These are phyloP conservation scores for Hortiboletus campestris DNA, from an alignment of 768 basidiomycete genomes.

Conservation along the genomic window DNA sequence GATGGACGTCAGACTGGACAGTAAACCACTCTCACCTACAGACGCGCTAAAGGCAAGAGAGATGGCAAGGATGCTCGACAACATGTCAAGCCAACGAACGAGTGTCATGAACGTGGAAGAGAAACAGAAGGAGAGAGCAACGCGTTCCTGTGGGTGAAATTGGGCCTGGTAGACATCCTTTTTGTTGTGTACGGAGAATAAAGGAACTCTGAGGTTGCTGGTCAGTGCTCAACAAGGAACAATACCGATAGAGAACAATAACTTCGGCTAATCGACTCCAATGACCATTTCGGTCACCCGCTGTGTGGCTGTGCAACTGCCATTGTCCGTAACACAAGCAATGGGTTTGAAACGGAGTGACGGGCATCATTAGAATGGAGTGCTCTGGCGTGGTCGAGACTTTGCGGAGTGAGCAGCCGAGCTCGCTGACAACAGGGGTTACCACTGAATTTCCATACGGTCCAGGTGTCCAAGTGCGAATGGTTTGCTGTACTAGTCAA, in stretches of 20 bases:
- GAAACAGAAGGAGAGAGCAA: slow-evolving; percentile 21
- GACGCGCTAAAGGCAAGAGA: slow-evolving; percentile 38
- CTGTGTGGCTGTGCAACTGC: slow-evolving; percentile 10
- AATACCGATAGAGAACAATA: slow-evolving; percentile 30
- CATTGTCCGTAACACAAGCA: too few relatives aligned
- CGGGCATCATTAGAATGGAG: not conserved
- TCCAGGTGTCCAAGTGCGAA: not conserved
- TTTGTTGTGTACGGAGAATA: slow-evolving; percentile 32
- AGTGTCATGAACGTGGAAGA: slow-evolving; percentile 20
- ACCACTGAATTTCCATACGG: not conserved
- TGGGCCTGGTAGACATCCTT: slow-evolving; percentile 18
- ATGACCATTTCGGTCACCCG: slow-evolving; percentile 2
- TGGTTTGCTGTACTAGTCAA: not conserved
- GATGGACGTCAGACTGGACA: not conserved
- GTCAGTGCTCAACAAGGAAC: slow-evolving; percentile 17
- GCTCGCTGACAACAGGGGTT: not conserved
- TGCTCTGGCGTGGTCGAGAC: not conserved
- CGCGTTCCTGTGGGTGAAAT: slow-evolving; percentile 15
- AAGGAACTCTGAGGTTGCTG: slow-evolving; percentile 22
- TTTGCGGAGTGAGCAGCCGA: not conserved
- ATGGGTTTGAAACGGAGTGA: too few relatives aligned
- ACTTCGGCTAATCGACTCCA: slow-evolving; percentile 6
- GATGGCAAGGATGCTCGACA: slow-evolving; percentile 38
- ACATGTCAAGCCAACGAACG: slow-evolving; percentile 35
- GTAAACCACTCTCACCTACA: slow-evolving; percentile 33